Conservation (phyloP, 2,329 filamentous ascomycete genomes). For the Arthrobotrys pseudoclavata region DNA sequence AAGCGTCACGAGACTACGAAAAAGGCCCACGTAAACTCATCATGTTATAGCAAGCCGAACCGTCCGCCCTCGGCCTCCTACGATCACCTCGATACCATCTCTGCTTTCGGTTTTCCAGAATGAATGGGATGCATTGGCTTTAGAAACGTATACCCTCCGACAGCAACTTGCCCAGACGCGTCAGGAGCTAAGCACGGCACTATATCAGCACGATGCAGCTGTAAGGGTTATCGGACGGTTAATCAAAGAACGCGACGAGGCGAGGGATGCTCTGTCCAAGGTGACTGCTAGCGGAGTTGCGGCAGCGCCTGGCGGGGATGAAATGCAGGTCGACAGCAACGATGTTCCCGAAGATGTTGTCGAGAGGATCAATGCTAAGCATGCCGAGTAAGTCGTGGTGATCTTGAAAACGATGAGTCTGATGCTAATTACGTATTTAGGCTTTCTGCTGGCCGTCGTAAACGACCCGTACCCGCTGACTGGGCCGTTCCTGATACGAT, state of each 20-base stretch:
- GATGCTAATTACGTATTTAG: constrained; percentile 68
- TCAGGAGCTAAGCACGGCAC: constrained; percentile 90
- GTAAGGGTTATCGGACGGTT: constrained; percentile 91
- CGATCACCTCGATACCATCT: constrained; percentile 94
- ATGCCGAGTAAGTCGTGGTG: constrained; percentile 76
- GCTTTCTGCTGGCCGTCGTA: constrained; percentile 88
- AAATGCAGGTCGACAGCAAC: constrained; percentile 91
- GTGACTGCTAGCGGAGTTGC: constrained; percentile 78
- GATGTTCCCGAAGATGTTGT: constrained; percentile 79
- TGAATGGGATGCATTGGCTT: constrained; percentile 94
- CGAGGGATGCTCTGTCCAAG: constrained; percentile 86
- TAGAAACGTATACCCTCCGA: constrained; percentile 91
- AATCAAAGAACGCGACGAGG: constrained; percentile 92
- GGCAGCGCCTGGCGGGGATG: constrained; percentile 75
- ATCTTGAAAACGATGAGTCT: neutral
- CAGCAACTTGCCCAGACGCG: constrained; percentile 90
- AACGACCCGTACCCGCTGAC: constrained; percentile 84
- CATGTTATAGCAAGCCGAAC: constrained; percentile 73
- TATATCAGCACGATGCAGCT: constrained; percentile 98
- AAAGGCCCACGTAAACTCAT: constrained; percentile 16
- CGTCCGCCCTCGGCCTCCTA: constrained; percentile 89
- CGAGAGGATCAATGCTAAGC: constrained; percentile 81
- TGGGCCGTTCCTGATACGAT: constrained; percentile 86
- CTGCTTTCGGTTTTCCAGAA: constrained; percentile 95
- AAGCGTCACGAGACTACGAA: constrained; percentile 1